phyloP scores from a whole-genome alignment of 768 basidiomycete species.

The Chlorophyllum brunneum region DNA sequence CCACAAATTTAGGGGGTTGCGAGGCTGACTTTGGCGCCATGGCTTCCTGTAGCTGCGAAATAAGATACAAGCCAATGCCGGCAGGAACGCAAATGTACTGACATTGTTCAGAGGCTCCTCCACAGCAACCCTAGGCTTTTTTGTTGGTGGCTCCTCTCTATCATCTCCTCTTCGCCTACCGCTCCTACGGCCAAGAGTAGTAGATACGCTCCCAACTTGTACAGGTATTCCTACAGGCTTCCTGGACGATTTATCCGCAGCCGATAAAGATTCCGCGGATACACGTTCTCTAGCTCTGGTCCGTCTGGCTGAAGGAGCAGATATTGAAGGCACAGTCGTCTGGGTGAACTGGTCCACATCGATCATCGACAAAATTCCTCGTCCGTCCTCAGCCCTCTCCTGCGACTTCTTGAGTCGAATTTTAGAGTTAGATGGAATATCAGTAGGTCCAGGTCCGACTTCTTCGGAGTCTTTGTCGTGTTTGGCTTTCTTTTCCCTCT shows the following conservation, averaged over 20 bases:
- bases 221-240: background rate
- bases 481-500: constrained; percentile 12
- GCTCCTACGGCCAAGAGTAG: constrained; percentile 7
- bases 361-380: background rate
- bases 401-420: constrained; percentile 6
- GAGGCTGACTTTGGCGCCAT: background rate
- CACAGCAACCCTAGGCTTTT: constrained; percentile 1
- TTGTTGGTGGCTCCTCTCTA: constrained; percentile 1
- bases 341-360: background rate
- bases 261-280: background rate
- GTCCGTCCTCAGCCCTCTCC: background rate
- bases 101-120: background rate
- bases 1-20: background rate
- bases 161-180: background rate
- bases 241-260: background rate
- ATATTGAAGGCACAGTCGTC: background rate
- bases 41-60: background rate
- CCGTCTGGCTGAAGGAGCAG: background rate
- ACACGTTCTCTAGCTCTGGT: background rate
- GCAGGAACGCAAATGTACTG: background rate
- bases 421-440: background rate
- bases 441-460: background rate
- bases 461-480: constrained; percentile 10
- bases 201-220: constrained; percentile 6
- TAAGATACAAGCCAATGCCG: background rate